Conservation (phyloP, 1,284 basidiomycete genomes). For the Cutaneotrichosporon sp. region DNA sequence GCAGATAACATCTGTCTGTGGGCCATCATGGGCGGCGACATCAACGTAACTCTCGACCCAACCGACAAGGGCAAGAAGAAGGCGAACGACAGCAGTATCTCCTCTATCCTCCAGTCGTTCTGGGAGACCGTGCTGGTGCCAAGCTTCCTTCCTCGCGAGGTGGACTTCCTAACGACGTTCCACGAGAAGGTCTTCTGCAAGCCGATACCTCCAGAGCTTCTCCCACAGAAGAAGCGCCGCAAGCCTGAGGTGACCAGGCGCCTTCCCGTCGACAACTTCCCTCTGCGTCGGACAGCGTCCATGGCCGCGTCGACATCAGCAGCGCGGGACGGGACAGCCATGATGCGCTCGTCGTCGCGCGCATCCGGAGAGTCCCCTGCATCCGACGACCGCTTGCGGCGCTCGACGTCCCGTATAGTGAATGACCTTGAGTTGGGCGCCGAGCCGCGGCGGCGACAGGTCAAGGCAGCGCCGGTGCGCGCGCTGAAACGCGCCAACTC, state of each 20-base stretch:
- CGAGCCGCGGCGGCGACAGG: not conserved
- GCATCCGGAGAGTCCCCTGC: not conserved
- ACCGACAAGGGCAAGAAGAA: not conserved
- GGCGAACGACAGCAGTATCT: not conserved
- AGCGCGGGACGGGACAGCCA: not conserved
- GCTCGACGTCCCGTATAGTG: not conserved
- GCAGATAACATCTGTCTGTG: slow-evolving; percentile 41
- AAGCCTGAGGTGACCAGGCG: slow-evolving; percentile 34
- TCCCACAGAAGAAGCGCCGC: slow-evolving; percentile 32
- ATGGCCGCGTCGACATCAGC: not conserved
- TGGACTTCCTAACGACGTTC: slow-evolving; percentile 26
- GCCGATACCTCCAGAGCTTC: slow-evolving; percentile 27
- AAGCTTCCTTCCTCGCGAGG: slow-evolving; percentile 26
- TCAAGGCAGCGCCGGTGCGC: not conserved
- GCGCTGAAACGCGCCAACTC: not conserved
- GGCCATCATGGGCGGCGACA: slow-evolving; percentile 40
- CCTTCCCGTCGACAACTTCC: slow-evolving; percentile 5
- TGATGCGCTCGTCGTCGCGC: slow-evolving; percentile 1
- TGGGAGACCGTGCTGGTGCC: slow-evolving; percentile 22
- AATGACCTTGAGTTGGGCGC: not conserved
- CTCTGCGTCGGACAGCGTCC: too few species aligned
- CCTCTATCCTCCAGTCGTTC: slow-evolving; percentile 18
- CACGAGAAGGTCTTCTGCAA: slow-evolving; percentile 40
- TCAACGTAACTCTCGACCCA: slow-evolving; percentile 10
- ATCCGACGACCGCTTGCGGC: not conserved